Evolutionary conservation across 2,329 filamentous ascomycete species (phyloP).

Genomic region (Venturiaceae sp.): DNA sequence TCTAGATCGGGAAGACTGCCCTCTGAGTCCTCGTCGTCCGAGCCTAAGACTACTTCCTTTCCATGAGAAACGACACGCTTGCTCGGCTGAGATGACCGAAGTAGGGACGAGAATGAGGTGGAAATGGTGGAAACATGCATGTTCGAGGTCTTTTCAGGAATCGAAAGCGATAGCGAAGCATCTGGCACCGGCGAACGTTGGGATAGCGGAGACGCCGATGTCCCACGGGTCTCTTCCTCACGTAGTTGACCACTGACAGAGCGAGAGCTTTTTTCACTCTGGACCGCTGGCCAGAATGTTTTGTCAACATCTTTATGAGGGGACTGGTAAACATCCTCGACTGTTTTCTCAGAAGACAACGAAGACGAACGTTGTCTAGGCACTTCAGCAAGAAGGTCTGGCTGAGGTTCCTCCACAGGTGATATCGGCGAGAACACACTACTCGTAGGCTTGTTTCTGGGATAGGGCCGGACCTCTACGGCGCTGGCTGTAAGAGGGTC

Average conservation of each 20-base stretch:
- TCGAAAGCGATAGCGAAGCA: neutral
- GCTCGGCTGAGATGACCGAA: slow-evolving; percentile 21
- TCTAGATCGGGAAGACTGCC: slow-evolving; percentile 22
- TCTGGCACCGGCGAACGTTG: no score
- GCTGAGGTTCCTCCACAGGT: neutral
- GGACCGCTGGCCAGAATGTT: neutral
- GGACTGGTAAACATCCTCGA: neutral
- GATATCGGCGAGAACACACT: neutral
- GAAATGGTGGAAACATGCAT: no score
- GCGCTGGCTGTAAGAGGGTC: neutral
- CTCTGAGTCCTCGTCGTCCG: slow-evolving; percentile 23
- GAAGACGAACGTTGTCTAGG: neutral
- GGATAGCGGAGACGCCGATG: neutral
- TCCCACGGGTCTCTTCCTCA: neutral
- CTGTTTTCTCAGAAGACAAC: neutral
- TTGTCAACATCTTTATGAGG: neutral
- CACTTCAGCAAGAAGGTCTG: neutral
- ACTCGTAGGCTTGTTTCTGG: neutral
- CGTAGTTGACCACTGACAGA: no score
- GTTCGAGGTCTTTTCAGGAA: neutral
- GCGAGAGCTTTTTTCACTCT: neutral
- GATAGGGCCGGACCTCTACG: neutral
- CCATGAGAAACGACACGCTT: slow-evolving; percentile 38
- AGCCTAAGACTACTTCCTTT: slow-evolving; percentile 38
- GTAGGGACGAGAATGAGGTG: slow-evolving; percentile 13